Evolutionary conservation across 192 early-diverging fungal species (phyloP), one percentile per base, ranked within the genome.

Genomic region (Phlyctochytrium planicorne): DNA sequence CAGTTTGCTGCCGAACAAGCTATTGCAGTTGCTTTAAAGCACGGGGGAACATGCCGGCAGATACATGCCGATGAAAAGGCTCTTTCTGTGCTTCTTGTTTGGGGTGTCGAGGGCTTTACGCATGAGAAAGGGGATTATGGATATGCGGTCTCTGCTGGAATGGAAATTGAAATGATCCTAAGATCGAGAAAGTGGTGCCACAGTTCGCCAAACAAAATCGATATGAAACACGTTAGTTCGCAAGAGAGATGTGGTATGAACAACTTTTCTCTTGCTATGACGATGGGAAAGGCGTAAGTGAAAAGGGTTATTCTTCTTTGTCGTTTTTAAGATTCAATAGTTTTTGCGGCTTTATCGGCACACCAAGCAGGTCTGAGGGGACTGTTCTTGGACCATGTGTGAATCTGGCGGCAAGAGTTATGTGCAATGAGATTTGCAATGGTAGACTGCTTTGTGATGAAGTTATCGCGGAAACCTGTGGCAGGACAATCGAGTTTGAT

Each of bases 1-100:
- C 40, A 47, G 40, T 47, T 47, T 20, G 10, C 20, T 6, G 40
- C 40, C 10, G 40, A 47, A 20, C 6, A 6, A 20, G 10, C 20
- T 20, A 14, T 47, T 20, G 20, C 3, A 25, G 69, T 62, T 23
- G 36, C 57, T 1, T 34, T 55, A 37, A 56, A 65, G 30, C 56
- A 72, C 50, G 63, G 65, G 31, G 70, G 70, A 27, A 63, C 61
- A n/a, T 52, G 62, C 10, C 1, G 76, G n/a, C 72, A 74, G 61
- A 69, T 74, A 40, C 70, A 74, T 53, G 65, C 64, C n/a, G 76
- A 78, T 56, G 76, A 78, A 32, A 78, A 78, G 53, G 63, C 62
- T 3, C 32, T 69, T 20, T 73, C 76, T 0, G 62, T 65, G 34
- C 72, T 78, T 6, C 37, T 74, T 2, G 68, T 78, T 1, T 78